Evolutionary conservation across 768 basidiomycete genomes (phyloP).

Genomic region (Bullera alba): DNA sequence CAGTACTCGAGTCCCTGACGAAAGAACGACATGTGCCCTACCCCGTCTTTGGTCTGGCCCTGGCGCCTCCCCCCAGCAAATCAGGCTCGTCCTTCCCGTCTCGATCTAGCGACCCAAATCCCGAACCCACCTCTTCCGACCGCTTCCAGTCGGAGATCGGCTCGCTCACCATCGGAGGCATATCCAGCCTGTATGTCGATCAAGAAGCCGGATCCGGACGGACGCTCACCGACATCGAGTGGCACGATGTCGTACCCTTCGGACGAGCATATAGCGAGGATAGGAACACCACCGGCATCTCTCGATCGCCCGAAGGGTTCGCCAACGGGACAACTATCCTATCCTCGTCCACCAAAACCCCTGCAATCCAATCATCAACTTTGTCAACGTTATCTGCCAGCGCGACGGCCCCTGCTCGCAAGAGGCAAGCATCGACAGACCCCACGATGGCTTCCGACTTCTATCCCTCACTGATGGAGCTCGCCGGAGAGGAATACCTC

Average conservation of each 20-base stretch:
- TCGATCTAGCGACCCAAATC: conserved; percentile 13
- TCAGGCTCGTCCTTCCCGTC: conserved; percentile 5
- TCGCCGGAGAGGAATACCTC: conserved; percentile 19
- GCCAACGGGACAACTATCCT: background rate
- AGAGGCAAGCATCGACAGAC: background rate
- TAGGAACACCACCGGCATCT: background rate
- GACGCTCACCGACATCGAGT: conserved; percentile 35
- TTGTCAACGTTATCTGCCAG: background rate
- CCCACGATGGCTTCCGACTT: background rate
- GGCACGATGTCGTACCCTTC: conserved; percentile 38
- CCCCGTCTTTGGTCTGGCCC: conserved; percentile 32
- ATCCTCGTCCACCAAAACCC: conserved; percentile 2
- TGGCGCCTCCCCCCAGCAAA: conserved; percentile 17
- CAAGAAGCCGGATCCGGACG: conserved; percentile 11
- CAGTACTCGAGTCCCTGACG: conserved; percentile 28
- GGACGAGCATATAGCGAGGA: conserved; percentile 10
- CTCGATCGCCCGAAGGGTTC: background rate
- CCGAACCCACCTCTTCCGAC: conserved; percentile 11
- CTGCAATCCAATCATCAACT: background rate
- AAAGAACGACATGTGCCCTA: conserved; percentile 18
- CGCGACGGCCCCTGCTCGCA: too few relatives aligned
- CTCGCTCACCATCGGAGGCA: conserved; percentile 34
- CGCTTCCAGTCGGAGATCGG: conserved; percentile 15
- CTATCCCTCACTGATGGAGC: conserved; percentile 10
- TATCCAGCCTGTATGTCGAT: conserved; percentile 21